A percentile compares a stretch with the other conserved stretches of the same genome.
Conservation (phyloP, 176 grass and related monocot genomes). For the Otatea glauca region DNA sequence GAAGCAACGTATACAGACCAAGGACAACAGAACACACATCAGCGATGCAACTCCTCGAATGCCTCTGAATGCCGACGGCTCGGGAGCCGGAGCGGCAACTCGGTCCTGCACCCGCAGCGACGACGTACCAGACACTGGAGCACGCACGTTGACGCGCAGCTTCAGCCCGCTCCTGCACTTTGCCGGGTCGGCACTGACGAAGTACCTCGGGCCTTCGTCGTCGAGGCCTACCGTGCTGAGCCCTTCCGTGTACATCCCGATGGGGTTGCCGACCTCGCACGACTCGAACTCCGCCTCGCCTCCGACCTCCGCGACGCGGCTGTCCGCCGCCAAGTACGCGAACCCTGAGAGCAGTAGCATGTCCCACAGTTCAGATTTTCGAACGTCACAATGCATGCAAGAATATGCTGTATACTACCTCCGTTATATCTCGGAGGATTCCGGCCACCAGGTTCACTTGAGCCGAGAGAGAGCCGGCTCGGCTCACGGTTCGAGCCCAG, state of each 20-base stretch:
- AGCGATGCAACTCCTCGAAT: neutral
- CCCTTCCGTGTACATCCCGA: slow-evolving; percentile 57
- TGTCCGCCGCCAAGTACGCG: slow-evolving; percentile 33
- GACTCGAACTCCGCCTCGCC: slow-evolving; percentile 36
- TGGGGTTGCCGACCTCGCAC: slow-evolving; percentile 38
- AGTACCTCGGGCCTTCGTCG: slow-evolving; percentile 53
- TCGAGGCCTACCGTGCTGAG: slow-evolving; percentile 45
- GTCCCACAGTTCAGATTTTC: neutral
- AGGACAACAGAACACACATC: neutral
- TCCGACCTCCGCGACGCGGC: slow-evolving; percentile 43
- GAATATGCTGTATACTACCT: too few species aligned
- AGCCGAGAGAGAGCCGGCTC: too few species aligned
- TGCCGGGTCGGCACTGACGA: slow-evolving; percentile 41
- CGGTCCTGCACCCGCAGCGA: neutral
- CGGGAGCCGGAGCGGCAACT: neutral
- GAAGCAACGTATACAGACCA: neutral
- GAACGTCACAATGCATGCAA: neutral
- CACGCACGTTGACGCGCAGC: slow-evolving; percentile 52
- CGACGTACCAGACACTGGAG: neutral
- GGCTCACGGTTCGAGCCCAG: too few species aligned
- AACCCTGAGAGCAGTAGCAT: slow-evolving; percentile 44
- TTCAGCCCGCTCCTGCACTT: slow-evolving; percentile 60
- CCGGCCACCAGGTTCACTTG: too few species aligned
- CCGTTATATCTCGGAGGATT: too few species aligned
- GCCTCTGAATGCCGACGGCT: slow-evolving; percentile 1